Base-by-base conservation (phyloP, 1,284 basidiomycete species). In the Apiotrichum brassicae region DNA sequence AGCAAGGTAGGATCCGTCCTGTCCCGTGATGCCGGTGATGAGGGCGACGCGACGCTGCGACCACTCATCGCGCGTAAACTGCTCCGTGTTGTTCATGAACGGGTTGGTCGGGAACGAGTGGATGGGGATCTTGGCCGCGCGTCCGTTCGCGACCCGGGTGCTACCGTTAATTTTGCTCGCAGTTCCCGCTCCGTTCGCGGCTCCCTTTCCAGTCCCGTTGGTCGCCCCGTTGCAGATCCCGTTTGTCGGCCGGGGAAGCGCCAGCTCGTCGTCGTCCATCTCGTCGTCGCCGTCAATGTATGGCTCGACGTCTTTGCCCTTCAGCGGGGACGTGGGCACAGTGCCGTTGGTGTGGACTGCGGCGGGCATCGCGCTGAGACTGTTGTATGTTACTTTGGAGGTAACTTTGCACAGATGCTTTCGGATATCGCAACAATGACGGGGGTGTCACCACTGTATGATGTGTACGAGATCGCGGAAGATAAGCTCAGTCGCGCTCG, bases 11-110 rank as follows among this genome's bases (percentile, higher is more conserved):
- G 51, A 54, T 4, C 56, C 56, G 23, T 57, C 55, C 74, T 92
- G 89, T 18, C 89, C 89, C 60, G 89, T 91, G 69, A 93, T 87
- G 70, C 88, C 88, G 89, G 63, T 30, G 61, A 93, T 85, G 51
- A 93, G 77, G 14, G 89, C 89, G 56, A 93, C 86, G 70, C 91
- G 92, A 72, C 89, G 82, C 74, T 85, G 83, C 59, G 79, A 77
- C 70, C 87, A 93, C 55, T 87, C 85, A 60, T 84, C 84, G 0
- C 82, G 81, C 3, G 56, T 47, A 12, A 18, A 39, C 7, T 30
- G 19, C 11, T 16, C 13, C 6, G 34, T 34, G 43, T 28, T 52
- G 51, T 25, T 48, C 47, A 47, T 19, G 43, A 44, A 44, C 24
- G 32, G 34, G 33, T 26, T 36, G 24, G 32, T 32, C 8, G 41